Evolutionary conservation across 2,329 filamentous ascomycete genomes (phyloP).

Genomic region (Setomelanomma holmii): DNA sequence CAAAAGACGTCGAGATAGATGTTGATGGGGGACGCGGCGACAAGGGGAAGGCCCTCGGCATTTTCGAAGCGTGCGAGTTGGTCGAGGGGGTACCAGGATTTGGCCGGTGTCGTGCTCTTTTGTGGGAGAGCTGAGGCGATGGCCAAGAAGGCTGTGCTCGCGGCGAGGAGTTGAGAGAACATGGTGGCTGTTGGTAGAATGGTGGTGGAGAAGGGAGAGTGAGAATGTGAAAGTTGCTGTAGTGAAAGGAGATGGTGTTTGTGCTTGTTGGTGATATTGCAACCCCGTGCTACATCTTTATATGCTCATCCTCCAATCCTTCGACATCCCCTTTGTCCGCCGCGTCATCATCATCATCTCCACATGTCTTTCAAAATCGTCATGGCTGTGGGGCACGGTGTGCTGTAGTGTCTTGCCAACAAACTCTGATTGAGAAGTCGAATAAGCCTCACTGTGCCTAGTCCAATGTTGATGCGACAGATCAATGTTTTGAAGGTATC

Average conservation of each 20-base stretch:
- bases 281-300: too few species aligned
- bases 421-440: background rate
- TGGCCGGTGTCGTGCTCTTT: background rate
- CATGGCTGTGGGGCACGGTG: background rate
- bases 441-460: background rate
- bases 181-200: background rate
- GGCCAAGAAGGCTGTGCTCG: background rate
- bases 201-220: background rate
- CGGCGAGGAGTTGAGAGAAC: background rate
- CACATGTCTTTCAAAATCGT: background rate
- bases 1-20: slow-evolving; percentile 3
- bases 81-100: background rate
- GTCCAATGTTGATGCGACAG: background rate
- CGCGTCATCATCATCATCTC: too few species aligned
- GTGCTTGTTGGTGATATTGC: too few species aligned
- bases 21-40: slow-evolving; percentile 4
- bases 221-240: background rate
- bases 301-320: too few species aligned
- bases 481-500: background rate
- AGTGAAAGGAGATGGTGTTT: background rate
- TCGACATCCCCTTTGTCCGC: too few species aligned
- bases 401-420: background rate
- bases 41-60: slow-evolving; percentile 1
- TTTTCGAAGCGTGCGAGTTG: slow-evolving; percentile 8
- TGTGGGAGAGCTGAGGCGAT: background rate